These are phyloP conservation scores for Sordaria brevicollis DNA, from an alignment of 495 filamentous ascomycete species.

Conservation along the genomic window DNA sequence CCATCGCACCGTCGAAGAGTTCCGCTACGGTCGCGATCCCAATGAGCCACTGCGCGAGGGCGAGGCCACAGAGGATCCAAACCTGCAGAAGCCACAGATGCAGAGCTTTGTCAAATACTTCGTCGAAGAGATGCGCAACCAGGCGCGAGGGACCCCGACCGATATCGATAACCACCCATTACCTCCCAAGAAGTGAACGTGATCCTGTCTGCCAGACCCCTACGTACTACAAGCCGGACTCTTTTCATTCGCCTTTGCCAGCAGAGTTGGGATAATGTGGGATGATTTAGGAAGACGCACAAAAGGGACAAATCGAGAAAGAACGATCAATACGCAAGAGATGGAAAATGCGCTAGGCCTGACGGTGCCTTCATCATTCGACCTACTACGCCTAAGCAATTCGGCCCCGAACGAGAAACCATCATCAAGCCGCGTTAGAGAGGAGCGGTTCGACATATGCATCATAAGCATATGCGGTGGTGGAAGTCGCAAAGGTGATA, in stretches of 20 bases:
- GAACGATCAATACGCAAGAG: neutral
- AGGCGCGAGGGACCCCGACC: conserved; percentile 23
- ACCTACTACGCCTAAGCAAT: neutral
- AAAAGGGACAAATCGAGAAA: too few relatives aligned
- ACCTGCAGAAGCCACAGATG: neutral
- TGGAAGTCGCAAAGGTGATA: neutral
- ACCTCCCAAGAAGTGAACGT: conserved; percentile 10
- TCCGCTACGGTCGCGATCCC: conserved; percentile 29
- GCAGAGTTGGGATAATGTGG: neutral
- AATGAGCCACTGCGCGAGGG: conserved; percentile 30
- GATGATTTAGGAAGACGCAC: neutral
- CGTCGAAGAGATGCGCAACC: conserved; percentile 27
- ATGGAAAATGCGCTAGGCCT: neutral
- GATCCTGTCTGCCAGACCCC: neutral
- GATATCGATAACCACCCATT: neutral
- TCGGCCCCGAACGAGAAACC: too few relatives aligned
- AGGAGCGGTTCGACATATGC: neutral
- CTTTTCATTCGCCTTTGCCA: too few relatives aligned
- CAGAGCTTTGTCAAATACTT: conserved; percentile 25
- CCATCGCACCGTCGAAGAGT: conserved; percentile 27
- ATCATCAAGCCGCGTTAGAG: neutral
- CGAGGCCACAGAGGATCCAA: conserved; percentile 21
- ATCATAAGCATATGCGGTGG: neutral
- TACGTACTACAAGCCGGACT: neutral
- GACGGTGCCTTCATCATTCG: neutral